Conservation (phyloP, 306 rosid species). For the Castanea mollissima region DNA sequence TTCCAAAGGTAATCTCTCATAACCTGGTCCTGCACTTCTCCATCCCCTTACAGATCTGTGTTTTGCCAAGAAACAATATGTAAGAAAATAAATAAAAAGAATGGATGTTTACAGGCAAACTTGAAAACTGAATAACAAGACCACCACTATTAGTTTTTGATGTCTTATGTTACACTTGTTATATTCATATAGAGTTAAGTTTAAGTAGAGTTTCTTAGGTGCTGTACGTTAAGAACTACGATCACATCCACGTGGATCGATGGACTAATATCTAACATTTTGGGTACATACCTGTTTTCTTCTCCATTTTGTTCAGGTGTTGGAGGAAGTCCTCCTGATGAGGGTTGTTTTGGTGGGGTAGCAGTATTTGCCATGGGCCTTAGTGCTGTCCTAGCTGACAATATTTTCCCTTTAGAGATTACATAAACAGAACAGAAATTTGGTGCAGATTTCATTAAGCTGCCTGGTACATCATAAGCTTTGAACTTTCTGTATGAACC, state of each 20-base stretch:
- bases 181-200: not conserved
- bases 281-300: constrained; percentile 50
- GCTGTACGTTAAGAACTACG: too few species aligned
- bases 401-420: constrained; percentile 78
- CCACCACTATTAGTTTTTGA: too few species aligned
- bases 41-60: constrained; percentile 36
- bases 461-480: constrained; percentile 49
- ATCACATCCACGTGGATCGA: too few species aligned
- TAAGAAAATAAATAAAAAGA: not conserved
- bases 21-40: constrained; percentile 32
- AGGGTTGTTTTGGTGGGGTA: constrained; percentile 40
- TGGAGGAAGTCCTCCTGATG: constrained; percentile 26
- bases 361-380: constrained; percentile 48
- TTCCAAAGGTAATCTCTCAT: constrained; percentile 14
- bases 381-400: constrained; percentile 57
- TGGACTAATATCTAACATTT: not conserved
- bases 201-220: too few species aligned
- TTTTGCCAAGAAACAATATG: constrained; percentile 15
- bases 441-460: constrained; percentile 64
- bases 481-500: constrained; percentile 59
- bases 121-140: not conserved
- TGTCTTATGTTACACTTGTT: not conserved
- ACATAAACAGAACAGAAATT: constrained; percentile 73
- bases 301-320: constrained; percentile 28
- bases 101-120: not conserved